Conservation (phyloP, 148 eudicot genomes). For the Rheum nobile region DNA sequence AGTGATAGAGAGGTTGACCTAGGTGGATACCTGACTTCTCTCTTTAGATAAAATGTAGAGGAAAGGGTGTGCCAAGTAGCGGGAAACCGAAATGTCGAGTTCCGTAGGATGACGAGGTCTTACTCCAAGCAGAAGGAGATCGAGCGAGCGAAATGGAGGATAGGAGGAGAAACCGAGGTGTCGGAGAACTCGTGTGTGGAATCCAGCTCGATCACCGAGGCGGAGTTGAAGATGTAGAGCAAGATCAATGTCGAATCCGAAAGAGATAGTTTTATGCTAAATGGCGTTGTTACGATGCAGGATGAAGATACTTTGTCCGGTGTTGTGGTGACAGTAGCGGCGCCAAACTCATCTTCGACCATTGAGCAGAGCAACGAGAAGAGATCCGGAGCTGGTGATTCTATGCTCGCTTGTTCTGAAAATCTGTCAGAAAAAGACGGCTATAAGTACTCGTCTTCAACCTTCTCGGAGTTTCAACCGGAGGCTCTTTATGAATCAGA, state of each 20-base stretch:
- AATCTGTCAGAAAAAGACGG: slow-evolving; percentile 30
- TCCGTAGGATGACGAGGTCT: neutral
- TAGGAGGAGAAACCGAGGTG: slow-evolving; percentile 13
- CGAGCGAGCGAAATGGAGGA: slow-evolving; percentile 13
- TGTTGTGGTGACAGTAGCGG: slow-evolving; percentile 4
- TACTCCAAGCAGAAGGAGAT: slow-evolving; percentile 17
- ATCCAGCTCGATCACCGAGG: slow-evolving; percentile 26
- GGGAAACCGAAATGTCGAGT: neutral
- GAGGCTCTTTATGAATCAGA: slow-evolving; percentile 25
- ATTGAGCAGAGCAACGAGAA: slow-evolving; percentile 14
- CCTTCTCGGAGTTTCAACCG: slow-evolving; percentile 31
- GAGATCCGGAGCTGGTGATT: slow-evolving; percentile 10
- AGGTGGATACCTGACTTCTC: too few relatives aligned
- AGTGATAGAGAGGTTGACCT: too few relatives aligned
- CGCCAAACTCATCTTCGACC: slow-evolving; percentile 22
- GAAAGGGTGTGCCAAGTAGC: too few relatives aligned
- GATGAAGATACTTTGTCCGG: neutral
- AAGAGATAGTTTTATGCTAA: neutral
- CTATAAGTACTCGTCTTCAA: slow-evolving; percentile 15
- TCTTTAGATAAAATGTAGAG: too few relatives aligned
- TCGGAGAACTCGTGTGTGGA: slow-evolving; percentile 71
- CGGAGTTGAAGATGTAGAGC: neutral
- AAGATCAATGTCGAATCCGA: neutral
- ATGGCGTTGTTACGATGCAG: neutral
- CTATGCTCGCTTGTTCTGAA: slow-evolving; percentile 56